Conservation (phyloP, 257 asterid species). For the Jacaranda copaia region DNA sequence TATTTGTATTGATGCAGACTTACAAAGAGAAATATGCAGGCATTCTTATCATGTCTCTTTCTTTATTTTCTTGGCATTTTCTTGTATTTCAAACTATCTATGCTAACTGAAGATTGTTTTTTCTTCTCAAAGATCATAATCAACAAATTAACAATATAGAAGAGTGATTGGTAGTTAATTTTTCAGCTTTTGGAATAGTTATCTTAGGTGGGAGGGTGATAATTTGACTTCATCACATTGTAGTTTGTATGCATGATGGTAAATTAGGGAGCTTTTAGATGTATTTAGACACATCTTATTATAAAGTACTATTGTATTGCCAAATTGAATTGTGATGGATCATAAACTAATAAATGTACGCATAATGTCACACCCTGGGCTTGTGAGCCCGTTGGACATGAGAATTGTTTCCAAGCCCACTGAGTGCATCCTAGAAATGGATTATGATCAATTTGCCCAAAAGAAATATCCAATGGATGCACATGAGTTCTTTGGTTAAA, state of each 20-base stretch:
- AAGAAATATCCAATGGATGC: too few species aligned
- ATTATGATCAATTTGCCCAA: too few species aligned
- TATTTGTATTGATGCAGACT: conserved; percentile 18
- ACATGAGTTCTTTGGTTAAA: too few species aligned
- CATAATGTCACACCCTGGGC: too few species aligned
- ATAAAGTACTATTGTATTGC: conserved; percentile 2
- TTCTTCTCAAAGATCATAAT: neutral
- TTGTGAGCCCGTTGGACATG: too few species aligned
- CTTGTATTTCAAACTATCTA: too few species aligned
- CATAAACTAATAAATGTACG: neutral
- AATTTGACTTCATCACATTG: too few species aligned
- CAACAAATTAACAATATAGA: neutral
- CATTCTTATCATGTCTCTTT: conserved; percentile 10
- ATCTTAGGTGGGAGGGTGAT: too few species aligned
- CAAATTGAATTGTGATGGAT: neutral
- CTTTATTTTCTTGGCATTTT: conserved; percentile 17
- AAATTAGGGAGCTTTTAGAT: neutral
- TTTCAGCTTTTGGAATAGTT: neutral
- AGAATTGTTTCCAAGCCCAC: too few species aligned
- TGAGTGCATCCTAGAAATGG: too few species aligned
- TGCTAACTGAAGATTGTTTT: neutral
- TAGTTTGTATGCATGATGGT: neutral
- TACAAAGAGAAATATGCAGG: conserved; percentile 20
- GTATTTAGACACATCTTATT: too few species aligned
- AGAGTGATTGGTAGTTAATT: neutral